A percentile compares a stretch with the other conserved stretches of the same genome.
phyloP scores from a whole-genome alignment of 1,284 basidiomycete species.

The Vanrija sp. region DNA sequence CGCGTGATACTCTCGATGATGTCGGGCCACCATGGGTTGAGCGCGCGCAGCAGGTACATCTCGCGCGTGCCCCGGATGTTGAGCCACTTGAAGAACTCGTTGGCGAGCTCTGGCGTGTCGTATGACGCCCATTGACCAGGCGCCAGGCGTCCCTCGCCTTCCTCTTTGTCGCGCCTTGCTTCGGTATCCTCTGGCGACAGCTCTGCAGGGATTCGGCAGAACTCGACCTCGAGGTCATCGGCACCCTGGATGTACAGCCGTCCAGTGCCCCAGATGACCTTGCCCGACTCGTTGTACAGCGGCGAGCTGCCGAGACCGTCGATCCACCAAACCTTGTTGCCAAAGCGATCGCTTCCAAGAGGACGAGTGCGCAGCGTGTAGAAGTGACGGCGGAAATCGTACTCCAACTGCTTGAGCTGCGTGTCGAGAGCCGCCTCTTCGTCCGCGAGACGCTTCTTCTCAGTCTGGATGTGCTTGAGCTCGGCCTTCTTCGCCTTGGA shows the following conservation, averaged over 20 bases:
- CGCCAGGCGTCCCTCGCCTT: constrained; percentile 64
- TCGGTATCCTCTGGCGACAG: constrained; percentile 52
- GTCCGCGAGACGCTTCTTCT: constrained; percentile 77
- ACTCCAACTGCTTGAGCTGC: constrained; percentile 79
- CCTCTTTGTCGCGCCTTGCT: constrained; percentile 64
- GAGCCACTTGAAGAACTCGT: constrained; percentile 80
- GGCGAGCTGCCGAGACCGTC: constrained; percentile 87
- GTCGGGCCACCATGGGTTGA: constrained; percentile 81
- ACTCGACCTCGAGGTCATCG: constrained; percentile 69
- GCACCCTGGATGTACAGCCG: constrained; percentile 86
- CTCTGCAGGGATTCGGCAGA: constrained; percentile 53
- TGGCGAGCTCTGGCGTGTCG: constrained; percentile 78
- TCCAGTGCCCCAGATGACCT: constrained; percentile 75
- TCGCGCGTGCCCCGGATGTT: constrained; percentile 88
- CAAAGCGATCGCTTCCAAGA: constrained; percentile 85
- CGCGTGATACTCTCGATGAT: constrained; percentile 68
- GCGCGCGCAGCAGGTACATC: constrained; percentile 68
- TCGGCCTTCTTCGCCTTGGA: constrained; percentile 34
- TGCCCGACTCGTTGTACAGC: constrained; percentile 60
- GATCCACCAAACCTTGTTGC: constrained; percentile 97
- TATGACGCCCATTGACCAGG: constrained; percentile 85
- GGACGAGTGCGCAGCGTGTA: constrained; percentile 80
- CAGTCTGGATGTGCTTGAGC: constrained; percentile 43
- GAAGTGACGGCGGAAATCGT: constrained; percentile 83
- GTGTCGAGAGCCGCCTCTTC: constrained; percentile 75